These are phyloP conservation scores for Colletotrichum sp. DNA, from an alignment of 2,329 filamentous ascomycete genomes.

Conservation along the genomic window DNA sequence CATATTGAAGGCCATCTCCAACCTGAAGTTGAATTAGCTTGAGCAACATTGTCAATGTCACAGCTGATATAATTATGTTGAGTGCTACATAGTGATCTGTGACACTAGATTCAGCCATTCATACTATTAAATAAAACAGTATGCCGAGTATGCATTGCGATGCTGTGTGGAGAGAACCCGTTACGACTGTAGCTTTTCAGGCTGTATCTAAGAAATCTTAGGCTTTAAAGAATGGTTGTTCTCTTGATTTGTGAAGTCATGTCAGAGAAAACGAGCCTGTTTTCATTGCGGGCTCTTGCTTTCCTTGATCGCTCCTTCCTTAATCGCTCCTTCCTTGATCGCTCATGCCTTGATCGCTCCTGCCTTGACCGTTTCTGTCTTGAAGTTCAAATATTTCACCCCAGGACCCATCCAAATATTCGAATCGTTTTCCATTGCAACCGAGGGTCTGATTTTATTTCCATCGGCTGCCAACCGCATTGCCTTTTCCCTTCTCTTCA, in stretches of 20 bases:
- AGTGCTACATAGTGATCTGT: neutral
- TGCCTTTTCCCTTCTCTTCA: no score
- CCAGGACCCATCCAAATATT: no score
- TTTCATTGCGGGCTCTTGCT: neutral
- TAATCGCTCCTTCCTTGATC: neutral
- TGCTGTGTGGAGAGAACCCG: rapidly evolving
- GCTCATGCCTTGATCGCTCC: no score
- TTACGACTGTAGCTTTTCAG: rapidly evolving
- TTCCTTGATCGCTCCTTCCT: no score
- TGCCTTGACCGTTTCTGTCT: neutral
- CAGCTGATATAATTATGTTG: neutral
- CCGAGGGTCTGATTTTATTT: no score
- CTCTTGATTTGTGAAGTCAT: neutral
- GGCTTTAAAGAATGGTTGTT: rapidly evolving
- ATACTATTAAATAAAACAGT: neutral
- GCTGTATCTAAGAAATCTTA: neutral
- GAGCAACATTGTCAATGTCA: rapidly evolving
- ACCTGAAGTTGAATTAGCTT: neutral
- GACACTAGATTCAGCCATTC: neutral
- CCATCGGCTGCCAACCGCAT: no score
- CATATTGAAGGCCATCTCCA: neutral
- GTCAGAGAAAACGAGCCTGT: rapidly evolving
- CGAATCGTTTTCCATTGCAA: rapidly evolving
- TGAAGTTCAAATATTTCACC: no score
- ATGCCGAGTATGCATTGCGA: neutral